Percentiles rank a stretch among this genome's conserved stretches.
Conservation (phyloP, 768 basidiomycete species). For the Pleurotus pulmonarius region DNA sequence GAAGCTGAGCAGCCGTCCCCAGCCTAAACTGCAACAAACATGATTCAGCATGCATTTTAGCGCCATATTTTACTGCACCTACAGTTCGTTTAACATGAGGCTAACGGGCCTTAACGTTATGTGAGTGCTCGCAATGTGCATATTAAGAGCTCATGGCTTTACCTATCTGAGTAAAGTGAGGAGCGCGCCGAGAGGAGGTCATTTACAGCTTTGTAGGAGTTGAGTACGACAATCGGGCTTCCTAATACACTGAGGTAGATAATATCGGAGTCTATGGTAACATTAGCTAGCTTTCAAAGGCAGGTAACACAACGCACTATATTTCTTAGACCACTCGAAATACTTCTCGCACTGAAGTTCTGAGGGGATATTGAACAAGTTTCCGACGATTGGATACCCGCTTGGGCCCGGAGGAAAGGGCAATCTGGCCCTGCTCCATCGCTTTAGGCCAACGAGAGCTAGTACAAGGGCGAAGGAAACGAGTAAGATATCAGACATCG, state of each 20-base stretch:
- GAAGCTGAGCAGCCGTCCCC: conserved; percentile 32
- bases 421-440: not conserved
- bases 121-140: too few species aligned
- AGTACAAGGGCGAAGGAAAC: too few species aligned
- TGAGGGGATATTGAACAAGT: conserved; percentile 16
- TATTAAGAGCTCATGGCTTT: not conserved
- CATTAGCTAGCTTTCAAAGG: not conserved
- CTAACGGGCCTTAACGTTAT: conserved; percentile 18
- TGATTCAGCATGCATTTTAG: not conserved
- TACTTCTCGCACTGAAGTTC: conserved; percentile 17
- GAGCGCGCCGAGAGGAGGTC: conserved; percentile 40
- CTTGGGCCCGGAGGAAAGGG: conserved; percentile 24
- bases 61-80: not conserved
- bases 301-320: conserved; percentile 7
- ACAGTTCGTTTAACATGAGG: conserved; percentile 24
- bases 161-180: conserved; percentile 38
- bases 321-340: conserved; percentile 16
- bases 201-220: conserved; percentile 26
- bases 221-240: conserved; percentile 30
- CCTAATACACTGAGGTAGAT: conserved; percentile 26
- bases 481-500: too few species aligned
- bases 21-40: conserved; percentile 31
- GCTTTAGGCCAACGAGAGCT: too few species aligned
- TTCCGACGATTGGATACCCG: conserved; percentile 20
- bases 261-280: conserved; percentile 24